Percentiles rank a stretch among this genome's conserved stretches.
These are phyloP conservation scores for Striga hermonthica DNA, from an alignment of 305 asterid species.

Conservation along the genomic window DNA sequence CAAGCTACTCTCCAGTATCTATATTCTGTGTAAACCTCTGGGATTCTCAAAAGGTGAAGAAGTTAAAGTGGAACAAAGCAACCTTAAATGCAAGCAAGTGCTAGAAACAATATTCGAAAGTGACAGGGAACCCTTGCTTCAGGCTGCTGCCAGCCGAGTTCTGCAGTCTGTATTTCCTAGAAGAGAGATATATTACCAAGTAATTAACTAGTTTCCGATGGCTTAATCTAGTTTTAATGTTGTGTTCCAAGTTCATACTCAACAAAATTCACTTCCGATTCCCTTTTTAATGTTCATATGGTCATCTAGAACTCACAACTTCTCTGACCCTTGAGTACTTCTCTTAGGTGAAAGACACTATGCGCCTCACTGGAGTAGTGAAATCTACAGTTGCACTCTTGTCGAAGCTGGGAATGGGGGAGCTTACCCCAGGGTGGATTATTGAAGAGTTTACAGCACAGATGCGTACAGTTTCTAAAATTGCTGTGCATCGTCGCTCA, in stretches of 20 bases:
- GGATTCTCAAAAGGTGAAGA: slow-evolving; percentile 69
- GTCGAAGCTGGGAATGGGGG: slow-evolving; percentile 83
- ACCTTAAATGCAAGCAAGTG: slow-evolving; percentile 69
- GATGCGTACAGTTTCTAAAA: slow-evolving; percentile 98
- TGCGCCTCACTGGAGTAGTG: slow-evolving; percentile 95
- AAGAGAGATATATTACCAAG: slow-evolving; percentile 88
- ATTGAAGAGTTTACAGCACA: slow-evolving; percentile 91
- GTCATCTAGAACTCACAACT: slow-evolving; percentile 10
- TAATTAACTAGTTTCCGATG: slow-evolving; percentile 33
- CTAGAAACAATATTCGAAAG: slow-evolving; percentile 85
- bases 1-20: slow-evolving; percentile 75
- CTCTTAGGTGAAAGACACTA: slow-evolving; percentile 78
- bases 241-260: slow-evolving; percentile 17
- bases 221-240: slow-evolving; percentile 11
- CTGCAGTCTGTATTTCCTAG: slow-evolving; percentile 85
- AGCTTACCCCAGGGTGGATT: slow-evolving; percentile 81
- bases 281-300: slow-evolving; percentile 21
- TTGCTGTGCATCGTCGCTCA: slow-evolving; percentile 85
- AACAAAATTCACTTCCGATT: slow-evolving; percentile 24
- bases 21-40: slow-evolving; percentile 55
- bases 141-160: slow-evolving; percentile 81
- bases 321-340: slow-evolving; percentile 28
- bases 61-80: slow-evolving; percentile 52
- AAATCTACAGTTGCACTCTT: slow-evolving; percentile 74
- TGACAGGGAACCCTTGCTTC: slow-evolving; percentile 88